These are phyloP conservation scores for Bryoerythrophyllum caledonicum DNA, from an alignment of 225 moss, liverwort and hornwort genomes.

Conservation along the genomic window DNA sequence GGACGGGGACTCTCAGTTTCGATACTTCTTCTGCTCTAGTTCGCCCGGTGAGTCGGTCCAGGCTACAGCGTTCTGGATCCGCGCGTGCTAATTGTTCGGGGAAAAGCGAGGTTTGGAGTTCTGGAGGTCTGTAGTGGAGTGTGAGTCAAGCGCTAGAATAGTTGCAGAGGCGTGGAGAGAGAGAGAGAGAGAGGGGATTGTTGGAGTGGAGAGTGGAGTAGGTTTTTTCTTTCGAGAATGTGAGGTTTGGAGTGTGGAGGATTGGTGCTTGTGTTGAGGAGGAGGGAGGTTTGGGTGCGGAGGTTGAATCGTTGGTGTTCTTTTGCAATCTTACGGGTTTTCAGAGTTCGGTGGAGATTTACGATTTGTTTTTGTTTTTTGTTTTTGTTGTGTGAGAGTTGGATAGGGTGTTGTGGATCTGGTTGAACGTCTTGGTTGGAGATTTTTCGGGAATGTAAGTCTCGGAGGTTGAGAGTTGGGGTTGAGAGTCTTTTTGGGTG, in stretches of 20 bases:
- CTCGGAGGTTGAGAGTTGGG: constrained; percentile 4
- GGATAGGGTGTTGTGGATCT: constrained; percentile 15
- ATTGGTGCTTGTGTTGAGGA: constrained; percentile 14
- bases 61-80: no score
- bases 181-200: constrained; percentile 8
- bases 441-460: constrained; percentile 23
- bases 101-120: background rate
- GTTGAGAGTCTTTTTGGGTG: background rate
- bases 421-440: background rate
- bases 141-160: background rate
- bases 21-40: background rate
- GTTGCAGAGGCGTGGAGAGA: background rate
- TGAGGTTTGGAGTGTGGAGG: background rate
- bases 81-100: background rate
- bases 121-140: background rate
- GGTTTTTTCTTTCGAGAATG: constrained; percentile 18
- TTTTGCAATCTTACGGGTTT: background rate
- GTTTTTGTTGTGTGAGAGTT: background rate
- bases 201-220: background rate
- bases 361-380: no score
- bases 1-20: background rate
- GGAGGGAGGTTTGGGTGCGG: background rate
- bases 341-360: background rate
- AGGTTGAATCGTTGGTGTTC: background rate
- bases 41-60: background rate